Evolutionary conservation across 768 basidiomycete species (phyloP), one percentile per base, ranked within the genome.

Genomic region (Auriscalpium orientale): DNA sequence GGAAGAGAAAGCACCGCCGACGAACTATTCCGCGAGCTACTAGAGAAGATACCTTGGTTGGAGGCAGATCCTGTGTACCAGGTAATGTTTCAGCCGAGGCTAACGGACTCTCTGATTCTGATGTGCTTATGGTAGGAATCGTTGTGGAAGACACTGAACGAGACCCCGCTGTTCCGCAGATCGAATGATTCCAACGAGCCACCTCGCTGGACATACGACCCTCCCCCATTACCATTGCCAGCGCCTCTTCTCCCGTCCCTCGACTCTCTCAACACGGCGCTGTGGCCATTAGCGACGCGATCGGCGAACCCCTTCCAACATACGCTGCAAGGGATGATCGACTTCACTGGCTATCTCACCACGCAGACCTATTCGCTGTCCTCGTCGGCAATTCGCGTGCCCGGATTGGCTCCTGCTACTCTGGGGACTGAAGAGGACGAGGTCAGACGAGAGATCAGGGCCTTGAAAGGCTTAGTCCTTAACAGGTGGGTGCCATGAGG

Each of bases 291-390:
- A n/a, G 53, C 34, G 28, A 53, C 50, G 28, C 61, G 50, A 47
- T 36, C 55, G 28, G 46, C 68, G 22, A 75, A 69, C 46, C 71
- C 76, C 8, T 74, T 75, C 63, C 85, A 87, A 62, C 77, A 82
- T 62, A 83, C 83, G 10, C 71, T 90, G 8, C 79, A 89, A 65
- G 67, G 79, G 0, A 74, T 90, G 40, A 77, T 84, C 2, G 84
- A 88, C 62, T 78, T 91, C 58, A 91, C 89, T 0, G 89, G 89
- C 6, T 89, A 88, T 67, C 79, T 91, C 64, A 84, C 85, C 56
- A 78, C 85, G 9, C 85, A 89, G 61, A 79, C 86, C 2, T 91
- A 89, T 64, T 65, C 76, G 34, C 74, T 79, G 12, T 60, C 66
- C 10, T 58, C 59, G 34, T 28, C 53, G 36, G 54, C 55, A 37